Percentiles rank a stretch among this genome's conserved stretches.
These are phyloP conservation scores for Rubroboletus pulcherrimus DNA, from an alignment of 768 basidiomycete genomes.

Conservation along the genomic window DNA sequence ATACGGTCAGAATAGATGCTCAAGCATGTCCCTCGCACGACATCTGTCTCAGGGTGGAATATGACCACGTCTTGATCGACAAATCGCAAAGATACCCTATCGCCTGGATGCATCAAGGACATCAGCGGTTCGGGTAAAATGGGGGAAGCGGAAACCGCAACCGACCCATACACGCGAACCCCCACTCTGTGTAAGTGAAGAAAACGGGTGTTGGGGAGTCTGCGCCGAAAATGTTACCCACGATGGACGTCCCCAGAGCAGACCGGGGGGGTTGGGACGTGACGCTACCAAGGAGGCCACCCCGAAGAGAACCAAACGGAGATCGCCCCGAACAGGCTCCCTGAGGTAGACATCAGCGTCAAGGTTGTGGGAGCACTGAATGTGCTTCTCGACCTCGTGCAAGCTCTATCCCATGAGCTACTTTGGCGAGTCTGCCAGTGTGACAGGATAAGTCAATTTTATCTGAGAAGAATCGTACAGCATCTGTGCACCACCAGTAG, in stretches of 20 bases:
- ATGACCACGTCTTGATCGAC: neutral
- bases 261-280: neutral
- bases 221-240: neutral
- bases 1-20: neutral
- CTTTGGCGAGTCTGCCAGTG: neutral
- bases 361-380: neutral
- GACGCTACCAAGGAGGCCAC: neutral
- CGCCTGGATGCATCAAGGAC: neutral
- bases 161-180: neutral
- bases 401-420: neutral
- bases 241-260: neutral
- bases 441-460: neutral
- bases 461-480: neutral
- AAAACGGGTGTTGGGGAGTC: neutral
- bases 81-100: neutral
- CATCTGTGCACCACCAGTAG: neutral
- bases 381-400: neutral
- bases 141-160: neutral
- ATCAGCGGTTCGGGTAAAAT: neutral
- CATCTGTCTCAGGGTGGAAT: neutral
- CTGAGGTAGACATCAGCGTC: neutral
- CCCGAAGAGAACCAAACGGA: neutral
- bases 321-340: neutral
- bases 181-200: neutral
- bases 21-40: neutral